Percentiles rank a stretch among this genome's conserved stretches.
Evolutionary conservation across 352 stramenopile species (phyloP).

Genomic region (Globisporangium iwayamae): DNA sequence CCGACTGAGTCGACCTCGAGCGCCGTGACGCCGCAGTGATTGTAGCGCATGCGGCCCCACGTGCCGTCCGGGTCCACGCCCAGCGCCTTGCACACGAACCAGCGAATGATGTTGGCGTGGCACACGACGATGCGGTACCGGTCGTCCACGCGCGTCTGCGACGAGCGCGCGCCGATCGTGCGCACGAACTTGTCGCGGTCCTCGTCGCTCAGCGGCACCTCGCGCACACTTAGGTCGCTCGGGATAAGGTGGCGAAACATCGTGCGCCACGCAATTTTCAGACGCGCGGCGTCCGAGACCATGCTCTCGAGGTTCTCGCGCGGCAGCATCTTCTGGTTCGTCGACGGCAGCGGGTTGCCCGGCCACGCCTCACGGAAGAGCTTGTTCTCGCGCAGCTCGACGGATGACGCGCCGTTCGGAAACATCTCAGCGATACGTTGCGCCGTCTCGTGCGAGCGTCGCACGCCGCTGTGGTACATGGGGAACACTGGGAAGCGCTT

Average conservation of each 20-base stretch:
- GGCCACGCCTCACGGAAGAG: slow-evolving; percentile 68
- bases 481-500: slow-evolving; percentile 58
- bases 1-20: slow-evolving; percentile 68
- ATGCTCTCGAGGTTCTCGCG: slow-evolving; percentile 75
- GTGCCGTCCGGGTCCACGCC: slow-evolving; percentile 57
- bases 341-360: slow-evolving; percentile 53
- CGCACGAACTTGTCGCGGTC: slow-evolving; percentile 28
- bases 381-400: slow-evolving; percentile 61
- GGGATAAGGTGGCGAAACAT: slow-evolving; percentile 70
- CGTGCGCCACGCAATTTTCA: slow-evolving; percentile 61
- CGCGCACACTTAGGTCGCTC: slow-evolving; percentile 33
- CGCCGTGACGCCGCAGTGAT: slow-evolving; percentile 56
- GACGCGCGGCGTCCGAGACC: slow-evolving; percentile 57
- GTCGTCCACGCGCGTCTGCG: slow-evolving; percentile 31
- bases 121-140: slow-evolving; percentile 61
- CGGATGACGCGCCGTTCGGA: slow-evolving; percentile 17
- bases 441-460: slow-evolving; percentile 49
- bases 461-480: slow-evolving; percentile 57
- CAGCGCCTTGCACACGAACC: slow-evolving; percentile 66
- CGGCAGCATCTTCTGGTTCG: slow-evolving; percentile 60
- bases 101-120: slow-evolving; percentile 73
- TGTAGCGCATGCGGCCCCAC: slow-evolving; percentile 74
- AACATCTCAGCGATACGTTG: slow-evolving; percentile 41
- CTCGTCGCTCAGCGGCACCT: slow-evolving; percentile 23
- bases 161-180: slow-evolving; percentile 28